Conservation (phyloP, 2,329 filamentous ascomycete genomes). For the Verticillium nonalfalfae region DNA sequence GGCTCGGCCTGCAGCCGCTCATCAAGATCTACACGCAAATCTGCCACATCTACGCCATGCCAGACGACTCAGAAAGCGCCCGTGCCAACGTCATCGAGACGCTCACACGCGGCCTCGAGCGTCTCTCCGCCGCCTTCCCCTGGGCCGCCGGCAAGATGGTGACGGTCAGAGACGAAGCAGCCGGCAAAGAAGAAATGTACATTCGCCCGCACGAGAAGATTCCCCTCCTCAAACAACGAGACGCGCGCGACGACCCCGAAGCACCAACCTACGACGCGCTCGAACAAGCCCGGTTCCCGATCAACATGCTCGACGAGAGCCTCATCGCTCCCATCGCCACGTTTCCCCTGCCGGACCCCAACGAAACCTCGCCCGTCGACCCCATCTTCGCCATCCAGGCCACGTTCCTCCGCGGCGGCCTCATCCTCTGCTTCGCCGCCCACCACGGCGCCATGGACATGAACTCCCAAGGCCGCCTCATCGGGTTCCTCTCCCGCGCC, state of each 20-base stretch:
- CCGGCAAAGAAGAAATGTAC: slow-evolving; percentile 25
- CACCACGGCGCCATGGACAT: slow-evolving; percentile 47
- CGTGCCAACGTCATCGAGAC: slow-evolving; percentile 19
- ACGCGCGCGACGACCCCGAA: slow-evolving; percentile 27
- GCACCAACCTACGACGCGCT: slow-evolving; percentile 31
- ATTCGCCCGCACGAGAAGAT: slow-evolving; percentile 26
- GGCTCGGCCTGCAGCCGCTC: slow-evolving; percentile 32
- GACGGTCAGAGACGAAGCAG: slow-evolving; percentile 19
- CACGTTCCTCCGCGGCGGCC: slow-evolving; percentile 30
- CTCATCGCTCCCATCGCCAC: slow-evolving; percentile 22
- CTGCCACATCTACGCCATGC: slow-evolving; percentile 28
- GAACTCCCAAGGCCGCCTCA: slow-evolving; percentile 38
- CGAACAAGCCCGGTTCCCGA: slow-evolving; percentile 31
- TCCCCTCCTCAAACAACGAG: slow-evolving; percentile 31
- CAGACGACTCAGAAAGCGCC: slow-evolving; percentile 10
- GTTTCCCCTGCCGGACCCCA: neutral
- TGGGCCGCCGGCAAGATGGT: slow-evolving; percentile 40
- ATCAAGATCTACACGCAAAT: slow-evolving; percentile 41
- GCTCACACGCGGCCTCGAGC: slow-evolving; percentile 27
- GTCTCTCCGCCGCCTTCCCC: slow-evolving; percentile 32
- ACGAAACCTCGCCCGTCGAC: neutral
- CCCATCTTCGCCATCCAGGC: slow-evolving; percentile 6
- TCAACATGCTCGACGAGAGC: slow-evolving; percentile 40
- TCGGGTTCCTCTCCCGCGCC: slow-evolving; percentile 40
- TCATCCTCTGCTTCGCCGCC: slow-evolving; percentile 40